phyloP scores from a whole-genome alignment of 108 stramenopile genomes.

The Nitzschia inconspicua region DNA sequence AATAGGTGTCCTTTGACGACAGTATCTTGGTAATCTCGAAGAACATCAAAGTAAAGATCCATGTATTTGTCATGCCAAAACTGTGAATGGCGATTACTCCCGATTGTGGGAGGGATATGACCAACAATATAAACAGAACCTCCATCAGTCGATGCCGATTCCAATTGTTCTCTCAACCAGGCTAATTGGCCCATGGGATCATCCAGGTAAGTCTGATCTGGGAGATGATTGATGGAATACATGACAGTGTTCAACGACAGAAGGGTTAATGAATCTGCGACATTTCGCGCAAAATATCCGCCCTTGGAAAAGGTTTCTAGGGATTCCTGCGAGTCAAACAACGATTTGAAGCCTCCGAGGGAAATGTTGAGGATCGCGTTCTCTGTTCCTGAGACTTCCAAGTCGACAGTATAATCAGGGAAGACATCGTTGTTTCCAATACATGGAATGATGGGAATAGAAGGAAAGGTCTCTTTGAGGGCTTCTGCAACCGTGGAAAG shows the following conservation, averaged over 20 bases:
- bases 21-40: constrained; percentile 25
- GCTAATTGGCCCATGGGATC: constrained; percentile 66
- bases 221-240: constrained; percentile 39
- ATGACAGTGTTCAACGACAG: constrained; percentile 64
- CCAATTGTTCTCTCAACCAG: constrained; percentile 52
- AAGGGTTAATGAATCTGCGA: constrained; percentile 37
- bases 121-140: constrained; percentile 45
- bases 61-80: constrained; percentile 58
- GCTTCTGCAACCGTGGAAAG: constrained; percentile 13
- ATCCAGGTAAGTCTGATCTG: constrained; percentile 24
- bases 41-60: constrained; percentile 32
- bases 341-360: constrained; percentile 26
- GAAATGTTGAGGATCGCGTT: no score
- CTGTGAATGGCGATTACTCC: constrained; percentile 54
- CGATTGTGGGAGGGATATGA: constrained; percentile 64
- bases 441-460: constrained; percentile 30
- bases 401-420: constrained; percentile 63
- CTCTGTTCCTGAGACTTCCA: no score
- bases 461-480: neutral
- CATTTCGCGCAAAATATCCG: constrained; percentile 51
- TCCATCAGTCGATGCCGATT: neutral
- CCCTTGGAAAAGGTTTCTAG: constrained; percentile 41
- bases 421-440: constrained; percentile 78
- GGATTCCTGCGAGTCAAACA: constrained; percentile 17
- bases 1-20: constrained; percentile 51